Conservation (phyloP, 345 rosid species). For the Eucalyptus fibrosa region DNA sequence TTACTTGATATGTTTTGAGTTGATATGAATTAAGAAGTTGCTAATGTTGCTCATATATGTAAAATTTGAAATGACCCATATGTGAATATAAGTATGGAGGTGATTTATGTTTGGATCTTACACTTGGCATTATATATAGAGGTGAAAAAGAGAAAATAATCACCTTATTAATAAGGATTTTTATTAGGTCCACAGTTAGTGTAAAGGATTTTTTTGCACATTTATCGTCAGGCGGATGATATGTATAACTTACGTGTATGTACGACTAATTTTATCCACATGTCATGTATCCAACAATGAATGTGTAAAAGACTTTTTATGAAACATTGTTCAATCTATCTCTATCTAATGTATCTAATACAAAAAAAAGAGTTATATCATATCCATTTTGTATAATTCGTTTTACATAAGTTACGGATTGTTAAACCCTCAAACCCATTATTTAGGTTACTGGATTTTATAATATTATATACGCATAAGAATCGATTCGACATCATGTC, state of each 20-base stretch:
- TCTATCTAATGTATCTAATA: background rate
- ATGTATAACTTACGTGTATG: background rate
- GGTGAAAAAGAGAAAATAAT: background rate
- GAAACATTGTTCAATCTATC: background rate
- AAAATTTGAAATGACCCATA: background rate
- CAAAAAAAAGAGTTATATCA: background rate
- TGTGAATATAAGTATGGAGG: background rate
- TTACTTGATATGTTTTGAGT: background rate
- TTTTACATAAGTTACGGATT: fast-evolving
- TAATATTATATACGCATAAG: background rate
- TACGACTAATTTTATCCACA: background rate
- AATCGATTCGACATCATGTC: background rate
- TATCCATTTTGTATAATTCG: background rate
- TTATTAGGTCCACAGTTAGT: background rate
- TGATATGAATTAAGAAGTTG: background rate
- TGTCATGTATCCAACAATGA: background rate
- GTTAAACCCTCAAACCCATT: background rate
- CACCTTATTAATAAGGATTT: background rate
- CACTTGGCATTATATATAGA: background rate
- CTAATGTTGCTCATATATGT: background rate
- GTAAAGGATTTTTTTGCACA: background rate
- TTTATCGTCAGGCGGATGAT: background rate
- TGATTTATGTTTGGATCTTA: background rate
- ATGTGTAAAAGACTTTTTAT: fast-evolving
- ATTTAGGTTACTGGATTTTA: background rate